These are phyloP conservation scores for Primulina huaijiensis DNA, from an alignment of 257 asterid genomes.

Conservation along the genomic window DNA sequence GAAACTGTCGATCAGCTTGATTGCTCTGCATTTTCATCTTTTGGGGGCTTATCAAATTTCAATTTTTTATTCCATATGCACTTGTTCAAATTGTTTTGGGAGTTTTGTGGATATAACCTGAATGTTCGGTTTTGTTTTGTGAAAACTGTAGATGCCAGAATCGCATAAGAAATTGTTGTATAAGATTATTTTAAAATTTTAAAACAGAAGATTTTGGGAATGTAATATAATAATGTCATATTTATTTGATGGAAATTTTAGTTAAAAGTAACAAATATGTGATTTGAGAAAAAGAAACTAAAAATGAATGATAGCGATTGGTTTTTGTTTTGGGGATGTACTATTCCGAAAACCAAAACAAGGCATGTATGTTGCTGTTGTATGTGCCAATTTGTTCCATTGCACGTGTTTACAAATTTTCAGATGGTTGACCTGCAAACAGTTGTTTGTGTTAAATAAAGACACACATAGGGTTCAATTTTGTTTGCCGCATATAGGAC, in stretches of 20 bases:
- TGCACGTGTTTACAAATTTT: neutral
- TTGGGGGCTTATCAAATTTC: neutral
- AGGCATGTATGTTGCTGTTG: neutral
- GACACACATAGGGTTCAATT: neutral
- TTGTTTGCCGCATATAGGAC: constrained; percentile 41
- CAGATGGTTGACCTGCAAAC: constrained; percentile 15
- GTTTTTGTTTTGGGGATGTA: neutral
- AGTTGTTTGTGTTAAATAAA: constrained; percentile 2
- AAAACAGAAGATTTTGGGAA: neutral
- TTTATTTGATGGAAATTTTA: neutral
- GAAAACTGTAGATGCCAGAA: neutral
- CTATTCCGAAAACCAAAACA: neutral
- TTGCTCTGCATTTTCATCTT: neutral
- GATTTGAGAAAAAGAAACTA: neutral
- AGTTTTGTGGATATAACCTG: neutral
- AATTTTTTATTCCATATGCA: neutral
- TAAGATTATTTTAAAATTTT: no score
- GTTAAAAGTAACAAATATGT: neutral
- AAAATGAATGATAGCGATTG: neutral
- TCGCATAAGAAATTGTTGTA: neutral
- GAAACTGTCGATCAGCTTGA: neutral
- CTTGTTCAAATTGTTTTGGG: neutral
- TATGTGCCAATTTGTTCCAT: neutral
- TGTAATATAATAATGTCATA: neutral
- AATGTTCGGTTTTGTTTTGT: neutral